Evolutionary conservation across 2,329 filamentous ascomycete species (phyloP).

Genomic region (Aspergillus sp.): DNA sequence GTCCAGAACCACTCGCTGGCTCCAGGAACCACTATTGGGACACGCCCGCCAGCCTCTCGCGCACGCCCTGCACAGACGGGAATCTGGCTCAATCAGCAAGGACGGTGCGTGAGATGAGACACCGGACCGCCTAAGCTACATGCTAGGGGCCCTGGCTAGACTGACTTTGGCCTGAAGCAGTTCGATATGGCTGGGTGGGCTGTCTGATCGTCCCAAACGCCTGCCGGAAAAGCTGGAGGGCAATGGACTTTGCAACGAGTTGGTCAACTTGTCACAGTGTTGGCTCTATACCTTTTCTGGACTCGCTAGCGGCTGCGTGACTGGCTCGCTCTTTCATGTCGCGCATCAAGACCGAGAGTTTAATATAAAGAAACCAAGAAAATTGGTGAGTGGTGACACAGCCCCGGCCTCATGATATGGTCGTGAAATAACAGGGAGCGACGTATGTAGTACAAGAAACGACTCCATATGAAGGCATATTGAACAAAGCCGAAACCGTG

Average conservation of each 20-base stretch:
- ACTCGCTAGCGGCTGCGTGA: neutral
- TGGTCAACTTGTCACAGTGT: neutral
- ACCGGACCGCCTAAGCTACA: neutral
- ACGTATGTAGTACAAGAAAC: neutral
- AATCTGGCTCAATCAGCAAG: neutral
- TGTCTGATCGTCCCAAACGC: neutral
- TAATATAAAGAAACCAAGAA: neutral
- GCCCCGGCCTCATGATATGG: neutral
- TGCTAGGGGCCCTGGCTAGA: neutral
- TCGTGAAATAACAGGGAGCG: neutral
- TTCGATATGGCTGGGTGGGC: neutral
- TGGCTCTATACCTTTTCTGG: slow-evolving; percentile 1
- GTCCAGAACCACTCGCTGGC: slow-evolving; percentile 16
- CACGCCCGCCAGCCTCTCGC: slow-evolving; percentile 7
- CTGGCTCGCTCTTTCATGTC: neutral
- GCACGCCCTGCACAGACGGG: neutral
- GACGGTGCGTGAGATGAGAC: slow-evolving; percentile 1
- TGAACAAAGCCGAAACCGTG: neutral
- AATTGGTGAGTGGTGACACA: neutral
- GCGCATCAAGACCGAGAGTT: neutral
- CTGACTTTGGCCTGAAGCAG: neutral
- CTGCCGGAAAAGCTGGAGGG: neutral
- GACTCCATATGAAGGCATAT: too few species aligned
- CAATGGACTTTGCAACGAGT: neutral
- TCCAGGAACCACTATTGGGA: neutral